Conservation (phyloP, 1,284 basidiomycete species). For the Ganoderma boninense region DNA sequence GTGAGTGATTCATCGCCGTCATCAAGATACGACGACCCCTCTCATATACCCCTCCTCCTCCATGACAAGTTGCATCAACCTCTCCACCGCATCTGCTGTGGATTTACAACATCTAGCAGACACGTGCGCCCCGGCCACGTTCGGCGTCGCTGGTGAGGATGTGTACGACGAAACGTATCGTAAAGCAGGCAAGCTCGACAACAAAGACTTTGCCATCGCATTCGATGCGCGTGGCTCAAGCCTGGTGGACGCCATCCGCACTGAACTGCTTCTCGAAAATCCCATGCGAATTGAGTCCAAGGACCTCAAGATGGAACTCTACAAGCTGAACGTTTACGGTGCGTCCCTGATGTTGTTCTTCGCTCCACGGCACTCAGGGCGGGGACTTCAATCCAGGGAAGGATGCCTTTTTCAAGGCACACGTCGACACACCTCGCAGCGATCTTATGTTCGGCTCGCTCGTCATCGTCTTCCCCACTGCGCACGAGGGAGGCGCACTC, state of each 20-base stretch:
- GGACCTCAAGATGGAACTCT: constrained; percentile 38
- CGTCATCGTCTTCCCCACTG: constrained; percentile 49
- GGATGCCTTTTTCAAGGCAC: constrained; percentile 40
- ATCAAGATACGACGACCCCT: not conserved
- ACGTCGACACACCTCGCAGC: constrained; percentile 37
- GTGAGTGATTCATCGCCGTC: constrained; percentile 10
- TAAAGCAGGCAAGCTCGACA: constrained; percentile 39
- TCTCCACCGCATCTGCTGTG: constrained; percentile 8
- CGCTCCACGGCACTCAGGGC: not conserved
- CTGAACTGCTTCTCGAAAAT: constrained; percentile 34
- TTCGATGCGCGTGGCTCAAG: constrained; percentile 39
- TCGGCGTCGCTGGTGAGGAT: constrained; percentile 32
- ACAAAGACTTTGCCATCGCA: constrained; percentile 33
- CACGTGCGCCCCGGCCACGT: constrained; percentile 35
- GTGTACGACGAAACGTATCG: constrained; percentile 38
- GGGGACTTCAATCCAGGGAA: constrained; percentile 12
- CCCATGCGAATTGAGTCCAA: not conserved
- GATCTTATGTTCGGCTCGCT: constrained; percentile 50
- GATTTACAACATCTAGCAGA: constrained; percentile 29
- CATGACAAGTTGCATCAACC: constrained; percentile 14
- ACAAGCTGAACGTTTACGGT: constrained; percentile 30
- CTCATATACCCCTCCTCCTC: not conserved
- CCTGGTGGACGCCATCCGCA: constrained; percentile 35
- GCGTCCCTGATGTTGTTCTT: not conserved
- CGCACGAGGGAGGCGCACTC: constrained; percentile 50